Base-by-base conservation (phyloP, 2,329 filamentous ascomycete species). In the Chaetomium olivaceum region DNA sequence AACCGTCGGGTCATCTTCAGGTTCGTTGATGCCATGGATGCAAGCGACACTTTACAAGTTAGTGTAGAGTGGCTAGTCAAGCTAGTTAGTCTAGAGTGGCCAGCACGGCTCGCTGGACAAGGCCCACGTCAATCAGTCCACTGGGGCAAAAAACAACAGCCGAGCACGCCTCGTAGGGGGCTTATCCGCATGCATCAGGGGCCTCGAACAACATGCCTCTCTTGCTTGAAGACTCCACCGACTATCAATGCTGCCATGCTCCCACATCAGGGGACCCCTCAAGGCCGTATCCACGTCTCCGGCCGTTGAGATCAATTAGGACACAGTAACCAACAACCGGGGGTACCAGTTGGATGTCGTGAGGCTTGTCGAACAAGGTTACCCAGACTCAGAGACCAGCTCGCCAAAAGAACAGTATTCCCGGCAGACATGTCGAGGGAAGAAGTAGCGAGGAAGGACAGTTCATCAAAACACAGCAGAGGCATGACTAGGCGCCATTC, bases 391-490 rank as follows among this genome's bases (percentile, higher is more conserved):
- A n/a, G 16, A 43, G 39, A 43, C 39, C 16, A 43, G 39, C 33
- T 12, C 1, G 11, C 16, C 19, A 43, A 12, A 36, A 9, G 11
- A 36, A n/a, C 39, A n/a, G n/a, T 14, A 7, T 19, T 43, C 39
- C 7, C 16, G 4, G 39, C 16, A 43, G 39, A 43, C 39, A 43
- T 16, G 39, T 43, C 39, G 39, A 43, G 16, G 39, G 39, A 2
- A 5, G 19, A 33, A 33, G 29, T 36, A 36, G 36, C 54, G 66
- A 64, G 50, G 29, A 66, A 36, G 61, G 43, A 29, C 50, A 57
- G 31, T 21, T 55, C 60, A 61, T 61, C 67, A 69, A 63, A 61
- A 61, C 23, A 58, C 7, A n/a, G n/a, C 64, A 61, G 25, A 16
- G 39, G 5, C 46, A 29, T 21, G 39, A 64, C 25, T 7, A 59